Conservation (phyloP, 495 filamentous ascomycete species). For the Mytilinidion resinicola region DNA sequence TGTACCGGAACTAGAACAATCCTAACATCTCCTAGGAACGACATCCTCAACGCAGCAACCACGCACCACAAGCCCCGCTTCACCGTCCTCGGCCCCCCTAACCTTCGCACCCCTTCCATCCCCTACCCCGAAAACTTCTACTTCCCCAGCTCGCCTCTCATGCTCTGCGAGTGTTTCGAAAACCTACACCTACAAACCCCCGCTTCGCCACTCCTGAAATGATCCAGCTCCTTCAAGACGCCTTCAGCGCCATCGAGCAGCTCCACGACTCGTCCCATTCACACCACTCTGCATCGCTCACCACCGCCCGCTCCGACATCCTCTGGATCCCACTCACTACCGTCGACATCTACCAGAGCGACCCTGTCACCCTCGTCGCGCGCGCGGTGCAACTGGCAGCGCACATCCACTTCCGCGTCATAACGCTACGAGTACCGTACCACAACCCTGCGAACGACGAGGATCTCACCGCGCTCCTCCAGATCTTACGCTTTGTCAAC, state of each 20-base stretch:
- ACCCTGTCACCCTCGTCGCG: neutral
- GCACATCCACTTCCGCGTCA: neutral
- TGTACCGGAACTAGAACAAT: too few species aligned
- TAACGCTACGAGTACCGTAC: neutral
- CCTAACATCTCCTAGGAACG: neutral
- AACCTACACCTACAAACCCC: neutral
- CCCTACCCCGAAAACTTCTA: neutral
- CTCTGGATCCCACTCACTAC: neutral
- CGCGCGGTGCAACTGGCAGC: neutral
- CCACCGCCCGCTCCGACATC: neutral
- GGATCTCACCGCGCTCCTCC: neutral
- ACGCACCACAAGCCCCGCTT: neutral
- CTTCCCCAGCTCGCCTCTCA: neutral
- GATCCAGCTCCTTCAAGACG: neutral
- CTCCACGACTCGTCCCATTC: neutral
- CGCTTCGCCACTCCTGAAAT: neutral
- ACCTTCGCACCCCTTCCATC: neutral
- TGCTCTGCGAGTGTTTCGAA: neutral
- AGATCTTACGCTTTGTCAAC: neutral
- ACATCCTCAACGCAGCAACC: neutral
- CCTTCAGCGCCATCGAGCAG: neutral
- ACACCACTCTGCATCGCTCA: neutral
- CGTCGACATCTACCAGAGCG: neutral
- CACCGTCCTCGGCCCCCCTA: neutral
- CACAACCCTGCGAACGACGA: neutral